Conservation (phyloP, 345 rosid species). For the Syzygium oleosum region DNA sequence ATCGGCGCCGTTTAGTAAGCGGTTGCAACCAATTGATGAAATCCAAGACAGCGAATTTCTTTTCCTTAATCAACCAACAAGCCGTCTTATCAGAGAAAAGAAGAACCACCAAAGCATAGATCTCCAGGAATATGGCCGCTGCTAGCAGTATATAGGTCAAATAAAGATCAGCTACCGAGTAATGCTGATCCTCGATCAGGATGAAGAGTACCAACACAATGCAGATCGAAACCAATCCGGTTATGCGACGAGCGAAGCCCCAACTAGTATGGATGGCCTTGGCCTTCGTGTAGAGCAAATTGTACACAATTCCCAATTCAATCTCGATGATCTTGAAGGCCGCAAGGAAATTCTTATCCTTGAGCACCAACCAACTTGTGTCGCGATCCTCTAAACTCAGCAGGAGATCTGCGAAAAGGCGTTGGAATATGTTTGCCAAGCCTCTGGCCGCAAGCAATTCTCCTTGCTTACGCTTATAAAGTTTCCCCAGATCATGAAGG, state of each 20-base stretch:
- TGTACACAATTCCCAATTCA: conserved; percentile 37
- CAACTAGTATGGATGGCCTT: not conserved
- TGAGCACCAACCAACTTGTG: not conserved
- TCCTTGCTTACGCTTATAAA: not conserved
- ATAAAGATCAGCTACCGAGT: not conserved
- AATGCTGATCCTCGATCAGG: not conserved
- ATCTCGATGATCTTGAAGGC: conserved; percentile 27
- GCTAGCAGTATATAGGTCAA: conserved; percentile 6
- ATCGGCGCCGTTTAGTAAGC: not conserved
- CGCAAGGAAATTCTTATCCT: rapidly evolving
- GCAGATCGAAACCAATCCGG: not conserved
- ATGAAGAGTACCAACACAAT: not conserved
- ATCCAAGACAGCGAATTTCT: not conserved
- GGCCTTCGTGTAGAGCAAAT: conserved; percentile 40
- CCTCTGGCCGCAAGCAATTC: not conserved
- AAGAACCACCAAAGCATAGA: not conserved
- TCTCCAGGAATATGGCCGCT: conserved; percentile 8
- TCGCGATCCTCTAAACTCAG: not conserved
- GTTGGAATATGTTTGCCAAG: not conserved
- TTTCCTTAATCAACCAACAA: not conserved
- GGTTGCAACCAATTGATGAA: not conserved
- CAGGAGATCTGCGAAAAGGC: not conserved
- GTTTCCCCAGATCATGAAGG: not conserved
- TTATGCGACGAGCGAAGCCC: conserved; percentile 12
- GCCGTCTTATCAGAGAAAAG: conserved; percentile 1